These are phyloP conservation scores for Olyra latifolia DNA, from an alignment of 176 grass and related monocot genomes.

Conservation along the genomic window DNA sequence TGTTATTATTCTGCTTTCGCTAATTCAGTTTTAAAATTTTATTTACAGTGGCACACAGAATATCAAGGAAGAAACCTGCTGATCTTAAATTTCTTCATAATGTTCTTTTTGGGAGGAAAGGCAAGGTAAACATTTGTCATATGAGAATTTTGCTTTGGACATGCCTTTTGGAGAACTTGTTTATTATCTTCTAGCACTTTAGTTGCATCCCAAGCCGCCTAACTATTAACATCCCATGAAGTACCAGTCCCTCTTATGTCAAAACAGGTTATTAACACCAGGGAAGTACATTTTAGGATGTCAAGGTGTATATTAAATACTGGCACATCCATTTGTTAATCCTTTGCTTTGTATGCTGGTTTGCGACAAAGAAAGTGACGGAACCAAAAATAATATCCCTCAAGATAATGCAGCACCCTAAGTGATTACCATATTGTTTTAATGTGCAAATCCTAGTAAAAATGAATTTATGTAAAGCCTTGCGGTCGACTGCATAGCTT, in stretches of 20 bases:
- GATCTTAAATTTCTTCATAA: constrained; percentile 93
- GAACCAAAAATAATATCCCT: background rate
- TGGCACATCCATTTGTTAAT: background rate
- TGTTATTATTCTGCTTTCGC: background rate
- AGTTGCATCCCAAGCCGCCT: background rate
- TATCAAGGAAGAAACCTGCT: constrained; percentile 79
- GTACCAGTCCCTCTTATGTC: background rate
- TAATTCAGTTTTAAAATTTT: constrained; percentile 26
- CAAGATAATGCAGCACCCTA: background rate
- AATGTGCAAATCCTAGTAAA: constrained; percentile 23
- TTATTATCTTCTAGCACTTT: background rate
- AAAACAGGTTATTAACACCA: background rate
- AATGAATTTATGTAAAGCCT: constrained; percentile 2
- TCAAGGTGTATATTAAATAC: background rate
- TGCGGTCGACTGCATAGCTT: background rate
- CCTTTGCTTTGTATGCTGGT: constrained; percentile 18
- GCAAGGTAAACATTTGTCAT: constrained; percentile 68
- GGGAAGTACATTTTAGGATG: constrained; percentile 1
- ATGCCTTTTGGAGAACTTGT: constrained; percentile 1
- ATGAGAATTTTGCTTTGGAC: background rate
- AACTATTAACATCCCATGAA: constrained; percentile 17
- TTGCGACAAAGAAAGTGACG: background rate
- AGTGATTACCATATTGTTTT: background rate
- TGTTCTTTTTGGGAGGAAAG: constrained; percentile 94
- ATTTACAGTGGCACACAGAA: constrained; percentile 71